Base-by-base conservation (phyloP, 2,329 filamentous ascomycete genomes). In the Colletotrichum neosansevieriae region DNA sequence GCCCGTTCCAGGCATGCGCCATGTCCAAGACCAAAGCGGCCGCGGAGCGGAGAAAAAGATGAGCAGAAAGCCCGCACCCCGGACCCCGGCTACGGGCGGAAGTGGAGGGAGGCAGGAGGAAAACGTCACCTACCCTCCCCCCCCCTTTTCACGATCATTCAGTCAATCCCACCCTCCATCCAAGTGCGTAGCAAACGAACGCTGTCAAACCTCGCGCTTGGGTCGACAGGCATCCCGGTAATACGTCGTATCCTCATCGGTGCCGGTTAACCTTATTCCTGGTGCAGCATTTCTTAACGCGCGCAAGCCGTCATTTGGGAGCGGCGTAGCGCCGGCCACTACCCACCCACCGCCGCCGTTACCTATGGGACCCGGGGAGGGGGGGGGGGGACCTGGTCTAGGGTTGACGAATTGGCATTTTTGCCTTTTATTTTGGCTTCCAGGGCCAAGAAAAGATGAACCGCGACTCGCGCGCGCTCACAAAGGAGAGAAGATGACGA, bases 181-280 rank as follows among this genome's bases (percentile, higher is more conserved):
- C 24, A 24, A 32, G n/a, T n/a, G 15, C 15, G 49, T 58, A 40
- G 38, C 60, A 58, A 53, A 67, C 32, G 53, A 64, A 58, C 64
- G 47, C 60, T 64, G 19, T 12, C 58, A 57, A 45, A 58, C 38
- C 50, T 49, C 12, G 15, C 51, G 51, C 51, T 63, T 58, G 50
- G 42, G 15, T 36, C 60, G 10, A 42, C 24, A 10, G 15, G 3
- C 21, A 67, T 40, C 65, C 65, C 45, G 38, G 65, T 19, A 53
- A 21, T 21, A 54, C 13, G 53, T 58, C 38, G 45, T 34, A 47
- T 58, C 5, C 38, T 19, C 17, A 58, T 32, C 32, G 32, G 6
- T 64, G 40, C 60, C 60, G 53, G 11, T 59, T 67, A 54, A 64
- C 65, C 60, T 59, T 64, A 64, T 32, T 59, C 42, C 24, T 44